phyloP scores from a whole-genome alignment of 228 moss, liverwort and hornwort genomes.

The Sphagnum magellanicum region DNA sequence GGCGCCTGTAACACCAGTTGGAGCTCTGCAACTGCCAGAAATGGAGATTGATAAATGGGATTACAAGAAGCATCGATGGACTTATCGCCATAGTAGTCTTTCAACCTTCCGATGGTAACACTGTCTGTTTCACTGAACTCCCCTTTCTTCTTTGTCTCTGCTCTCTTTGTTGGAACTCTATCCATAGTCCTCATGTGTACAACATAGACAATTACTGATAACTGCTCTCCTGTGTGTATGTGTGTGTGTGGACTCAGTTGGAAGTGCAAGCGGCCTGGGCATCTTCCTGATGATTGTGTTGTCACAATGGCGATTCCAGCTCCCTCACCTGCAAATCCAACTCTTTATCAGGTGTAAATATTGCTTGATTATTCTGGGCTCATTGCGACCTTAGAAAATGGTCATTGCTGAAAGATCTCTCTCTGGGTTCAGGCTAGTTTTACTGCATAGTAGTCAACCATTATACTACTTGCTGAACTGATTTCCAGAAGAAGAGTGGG shows the following conservation, averaged over 20 bases:
- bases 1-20: slow-evolving; percentile 30
- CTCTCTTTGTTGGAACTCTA: too few species aligned
- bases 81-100: slow-evolving; percentile 48
- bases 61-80: slow-evolving; percentile 49
- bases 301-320: slow-evolving; percentile 42
- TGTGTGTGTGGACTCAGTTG: slow-evolving; percentile 28
- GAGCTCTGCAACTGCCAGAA: slow-evolving; percentile 54
- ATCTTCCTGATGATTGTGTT: slow-evolving; percentile 57
- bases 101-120: slow-evolving; percentile 52
- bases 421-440: too few species aligned
- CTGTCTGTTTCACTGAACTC: too few species aligned
- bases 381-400: too few species aligned
- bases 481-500: too few species aligned
- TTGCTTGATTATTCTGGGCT: too few species aligned
- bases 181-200: too few species aligned
- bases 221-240: neutral
- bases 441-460: too few species aligned
- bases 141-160: too few species aligned
- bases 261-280: slow-evolving; percentile 76
- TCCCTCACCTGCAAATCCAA: slow-evolving; percentile 42
- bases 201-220: neutral
- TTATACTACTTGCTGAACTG: too few species aligned
- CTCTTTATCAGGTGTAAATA: slow-evolving; percentile 28
- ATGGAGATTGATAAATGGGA: slow-evolving; percentile 50
- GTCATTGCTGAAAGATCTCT: too few species aligned